Evolutionary conservation across 2,329 filamentous ascomycete genomes (phyloP).

Genomic region (Coniella lustricola): DNA sequence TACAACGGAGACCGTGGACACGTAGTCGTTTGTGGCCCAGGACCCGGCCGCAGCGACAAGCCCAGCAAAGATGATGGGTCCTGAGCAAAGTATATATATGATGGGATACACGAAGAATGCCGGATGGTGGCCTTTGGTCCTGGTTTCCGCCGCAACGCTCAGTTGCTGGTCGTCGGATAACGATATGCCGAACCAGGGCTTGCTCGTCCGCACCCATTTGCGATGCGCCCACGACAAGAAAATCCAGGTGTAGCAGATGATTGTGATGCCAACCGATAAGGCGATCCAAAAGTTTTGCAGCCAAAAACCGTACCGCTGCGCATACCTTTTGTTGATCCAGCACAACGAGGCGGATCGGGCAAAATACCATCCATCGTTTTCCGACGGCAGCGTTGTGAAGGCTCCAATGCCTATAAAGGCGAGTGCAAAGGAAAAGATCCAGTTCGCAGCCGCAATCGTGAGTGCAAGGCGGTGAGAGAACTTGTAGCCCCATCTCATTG

Average conservation of each 20-base stretch:
- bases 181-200: slow-evolving; percentile 15
- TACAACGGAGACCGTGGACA: background rate
- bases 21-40: slow-evolving; percentile 15
- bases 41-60: slow-evolving; percentile 51
- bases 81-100: slow-evolving; percentile 62
- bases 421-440: slow-evolving; percentile 54
- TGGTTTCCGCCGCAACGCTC: slow-evolving; percentile 15
- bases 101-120: slow-evolving; percentile 61
- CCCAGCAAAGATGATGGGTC: slow-evolving; percentile 55
- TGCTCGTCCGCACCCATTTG: slow-evolving; percentile 16
- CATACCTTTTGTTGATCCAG: background rate
- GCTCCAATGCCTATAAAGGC: slow-evolving; percentile 41
- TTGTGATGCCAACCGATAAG: slow-evolving; percentile 31
- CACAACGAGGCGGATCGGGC: slow-evolving; percentile 6
- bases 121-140: slow-evolving; percentile 31
- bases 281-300: slow-evolving; percentile 52
- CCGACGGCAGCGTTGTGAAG: slow-evolving; percentile 30
- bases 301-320: background rate
- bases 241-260: slow-evolving; percentile 33
- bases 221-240: slow-evolving; percentile 30
- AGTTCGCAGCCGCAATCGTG: slow-evolving; percentile 38
- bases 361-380: background rate
- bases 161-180: slow-evolving; percentile 18
- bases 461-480: slow-evolving; percentile 46
- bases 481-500: slow-evolving; percentile 49